These are phyloP conservation scores for Ampelomyces quisqualis DNA, from an alignment of 2,329 filamentous ascomycete species.

Conservation along the genomic window DNA sequence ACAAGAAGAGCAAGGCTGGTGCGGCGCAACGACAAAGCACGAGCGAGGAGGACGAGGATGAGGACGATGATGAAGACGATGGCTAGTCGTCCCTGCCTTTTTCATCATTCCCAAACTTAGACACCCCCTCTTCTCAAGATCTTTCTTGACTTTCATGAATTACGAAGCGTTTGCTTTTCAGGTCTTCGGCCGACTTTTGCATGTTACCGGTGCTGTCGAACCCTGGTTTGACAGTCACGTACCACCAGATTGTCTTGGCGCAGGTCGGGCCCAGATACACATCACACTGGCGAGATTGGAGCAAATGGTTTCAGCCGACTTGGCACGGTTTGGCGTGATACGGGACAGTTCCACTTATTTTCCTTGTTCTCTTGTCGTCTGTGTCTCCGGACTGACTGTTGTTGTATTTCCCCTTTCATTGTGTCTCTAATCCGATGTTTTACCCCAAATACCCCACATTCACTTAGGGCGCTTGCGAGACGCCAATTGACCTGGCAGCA, in stretches of 20 bases:
- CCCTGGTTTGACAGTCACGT: constrained; percentile 19
- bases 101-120: constrained; percentile 17
- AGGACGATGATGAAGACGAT: constrained; percentile 53
- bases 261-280: constrained; percentile 25
- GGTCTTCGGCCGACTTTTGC: constrained; percentile 29
- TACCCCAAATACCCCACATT: constrained; percentile 30
- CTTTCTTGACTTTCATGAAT: constrained; percentile 37
- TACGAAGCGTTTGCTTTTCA: constrained; percentile 44
- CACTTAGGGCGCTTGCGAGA: constrained; percentile 26
- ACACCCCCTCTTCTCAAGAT: constrained; percentile 23
- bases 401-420: constrained; percentile 14
- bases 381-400: constrained; percentile 3
- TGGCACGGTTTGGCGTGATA: constrained; percentile 7
- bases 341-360: constrained; percentile 10
- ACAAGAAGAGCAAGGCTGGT: constrained; percentile 55
- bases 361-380: constrained; percentile 10
- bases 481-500: constrained; percentile 21
- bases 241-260: constrained; percentile 39
- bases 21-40: constrained; percentile 45
- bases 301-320: constrained; percentile 16
- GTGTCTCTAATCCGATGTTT: constrained; percentile 1
- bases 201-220: constrained; percentile 33
- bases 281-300: constrained; percentile 15
- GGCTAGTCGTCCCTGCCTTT: constrained; percentile 21
- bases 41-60: constrained; percentile 56